Percentiles rank a stretch among this genome's conserved stretches.
Conservation (phyloP, 768 basidiomycete genomes). For the Phanerodontia chrysosporium region DNA sequence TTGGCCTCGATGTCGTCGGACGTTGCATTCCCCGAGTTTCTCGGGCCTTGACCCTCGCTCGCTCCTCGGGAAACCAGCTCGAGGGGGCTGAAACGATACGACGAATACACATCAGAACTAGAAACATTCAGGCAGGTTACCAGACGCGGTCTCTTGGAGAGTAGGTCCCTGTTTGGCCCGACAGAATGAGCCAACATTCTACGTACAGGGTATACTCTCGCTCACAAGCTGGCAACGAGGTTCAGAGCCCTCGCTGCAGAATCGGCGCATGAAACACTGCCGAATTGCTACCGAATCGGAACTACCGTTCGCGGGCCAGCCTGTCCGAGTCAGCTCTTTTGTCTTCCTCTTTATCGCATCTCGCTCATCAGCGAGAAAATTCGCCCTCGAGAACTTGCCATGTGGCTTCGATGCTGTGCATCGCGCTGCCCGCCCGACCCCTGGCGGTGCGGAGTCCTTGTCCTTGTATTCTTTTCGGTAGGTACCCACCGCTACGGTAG, state of each 20-base stretch:
- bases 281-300: background rate
- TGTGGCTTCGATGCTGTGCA: background rate
- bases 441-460: background rate
- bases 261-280: background rate
- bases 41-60: too few relatives aligned
- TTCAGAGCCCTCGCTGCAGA: background rate
- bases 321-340: background rate
- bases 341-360: background rate
- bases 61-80: too few relatives aligned
- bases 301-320: background rate
- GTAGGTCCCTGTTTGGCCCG: background rate
- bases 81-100: background rate
- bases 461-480: slow-evolving; percentile 3
- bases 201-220: background rate
- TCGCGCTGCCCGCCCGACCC: background rate
- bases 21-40: too few relatives aligned
- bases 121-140: background rate
- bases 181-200: background rate
- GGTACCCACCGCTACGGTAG: background rate
- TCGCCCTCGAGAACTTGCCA: background rate
- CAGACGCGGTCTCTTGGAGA: background rate
- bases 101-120: background rate
- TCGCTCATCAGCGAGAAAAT: background rate
- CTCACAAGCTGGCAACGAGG: background rate
- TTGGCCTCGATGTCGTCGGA: too few relatives aligned